Conservation (phyloP, 2,329 filamentous ascomycete species). For the Rhinocladiella mackenziei region DNA sequence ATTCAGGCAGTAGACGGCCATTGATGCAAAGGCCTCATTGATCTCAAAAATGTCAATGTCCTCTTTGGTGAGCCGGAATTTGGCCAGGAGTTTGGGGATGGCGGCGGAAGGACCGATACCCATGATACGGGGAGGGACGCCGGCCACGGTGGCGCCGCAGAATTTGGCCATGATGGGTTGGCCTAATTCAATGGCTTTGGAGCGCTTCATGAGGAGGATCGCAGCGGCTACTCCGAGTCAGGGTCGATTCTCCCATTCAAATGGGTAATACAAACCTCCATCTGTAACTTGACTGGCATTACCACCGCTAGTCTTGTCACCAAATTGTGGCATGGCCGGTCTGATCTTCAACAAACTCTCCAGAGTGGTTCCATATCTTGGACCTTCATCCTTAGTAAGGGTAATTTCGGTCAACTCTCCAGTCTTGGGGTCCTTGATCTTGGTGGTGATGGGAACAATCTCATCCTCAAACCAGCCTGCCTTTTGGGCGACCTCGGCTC, state of each 20-base stretch:
- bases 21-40: slow-evolving; percentile 96
- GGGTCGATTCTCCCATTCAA: slow-evolving; percentile 22
- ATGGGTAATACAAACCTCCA: slow-evolving; percentile 55
- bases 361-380: slow-evolving; percentile 81
- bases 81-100: slow-evolving; percentile 74
- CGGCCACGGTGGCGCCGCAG: slow-evolving; percentile 84
- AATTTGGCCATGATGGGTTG: slow-evolving; percentile 95
- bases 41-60: slow-evolving; percentile 90
- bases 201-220: slow-evolving; percentile 89
- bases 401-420: slow-evolving; percentile 74
- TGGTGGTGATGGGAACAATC: slow-evolving; percentile 81
- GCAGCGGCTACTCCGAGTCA: slow-evolving; percentile 61
- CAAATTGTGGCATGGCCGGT: slow-evolving; percentile 85
- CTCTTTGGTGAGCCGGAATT: slow-evolving; percentile 71
- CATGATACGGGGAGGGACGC: slow-evolving; percentile 92
- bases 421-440: slow-evolving; percentile 76
- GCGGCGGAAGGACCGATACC: slow-evolving; percentile 53
- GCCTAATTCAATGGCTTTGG: slow-evolving; percentile 76
- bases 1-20: slow-evolving; percentile 90
- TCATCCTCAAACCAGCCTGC: slow-evolving; percentile 89
- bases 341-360: slow-evolving; percentile 81
- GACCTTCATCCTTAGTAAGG: slow-evolving; percentile 82
- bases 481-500: slow-evolving; percentile 87
- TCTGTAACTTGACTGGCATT: slow-evolving; percentile 96
- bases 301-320: slow-evolving; percentile 79